phyloP scores from a whole-genome alignment of 768 basidiomycete species.

The Tephrocybe rancida region DNA sequence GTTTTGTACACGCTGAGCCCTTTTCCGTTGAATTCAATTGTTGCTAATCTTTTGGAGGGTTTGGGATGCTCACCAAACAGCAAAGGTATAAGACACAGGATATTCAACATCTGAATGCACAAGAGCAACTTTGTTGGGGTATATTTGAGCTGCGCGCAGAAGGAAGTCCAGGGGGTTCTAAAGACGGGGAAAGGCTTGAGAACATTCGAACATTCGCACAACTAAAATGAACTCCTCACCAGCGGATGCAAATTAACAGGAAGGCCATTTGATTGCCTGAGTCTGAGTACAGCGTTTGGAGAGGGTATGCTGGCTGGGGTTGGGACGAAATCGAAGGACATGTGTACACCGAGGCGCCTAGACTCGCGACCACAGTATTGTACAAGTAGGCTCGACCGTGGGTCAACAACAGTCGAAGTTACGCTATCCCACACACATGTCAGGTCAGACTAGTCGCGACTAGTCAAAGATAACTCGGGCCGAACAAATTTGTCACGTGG shows the following conservation, averaged over 20 bases:
- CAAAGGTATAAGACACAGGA: conserved; percentile 69
- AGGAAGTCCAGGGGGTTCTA: conserved; percentile 82
- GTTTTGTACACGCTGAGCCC: conserved; percentile 86
- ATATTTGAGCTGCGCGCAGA: conserved; percentile 74
- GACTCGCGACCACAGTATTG: too few species aligned
- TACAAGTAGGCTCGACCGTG: too few species aligned
- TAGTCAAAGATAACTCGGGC: too few species aligned
- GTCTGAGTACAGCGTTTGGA: conserved; percentile 40
- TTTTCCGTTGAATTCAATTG: conserved; percentile 26
- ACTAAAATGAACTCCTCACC: conserved; percentile 37
- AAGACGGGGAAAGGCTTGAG: not conserved
- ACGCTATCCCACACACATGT: too few species aligned
- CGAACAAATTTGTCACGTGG: too few species aligned
- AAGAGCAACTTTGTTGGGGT: conserved; percentile 79
- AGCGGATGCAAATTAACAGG: conserved; percentile 71
- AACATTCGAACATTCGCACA: not conserved
- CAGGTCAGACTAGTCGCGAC: too few species aligned
- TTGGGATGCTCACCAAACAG: conserved; percentile 58
- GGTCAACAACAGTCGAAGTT: too few species aligned
- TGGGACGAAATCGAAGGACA: conserved; percentile 44
- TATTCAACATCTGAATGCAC: conserved; percentile 63
- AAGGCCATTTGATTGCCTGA: conserved; percentile 39
- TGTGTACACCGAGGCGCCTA: too few species aligned
- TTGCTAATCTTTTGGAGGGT: not conserved
- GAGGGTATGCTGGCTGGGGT: conserved; percentile 74